These are phyloP conservation scores for Syzygium oleosum DNA, from an alignment of 345 rosid genomes.

Conservation along the genomic window DNA sequence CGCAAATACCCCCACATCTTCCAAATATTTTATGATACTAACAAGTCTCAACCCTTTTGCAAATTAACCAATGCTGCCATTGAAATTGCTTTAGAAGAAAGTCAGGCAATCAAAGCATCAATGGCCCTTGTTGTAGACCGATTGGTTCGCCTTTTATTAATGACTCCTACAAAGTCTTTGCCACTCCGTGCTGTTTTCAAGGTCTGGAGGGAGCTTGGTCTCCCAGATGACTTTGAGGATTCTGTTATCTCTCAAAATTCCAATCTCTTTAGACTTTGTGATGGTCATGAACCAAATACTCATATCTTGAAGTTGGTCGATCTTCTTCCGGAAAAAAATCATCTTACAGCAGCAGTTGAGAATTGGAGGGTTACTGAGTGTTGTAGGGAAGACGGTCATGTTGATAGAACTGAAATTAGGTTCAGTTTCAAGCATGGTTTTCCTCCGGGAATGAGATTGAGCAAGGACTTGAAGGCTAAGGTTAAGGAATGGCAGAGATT, in stretches of 20 bases:
- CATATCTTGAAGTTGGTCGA: constrained; percentile 56
- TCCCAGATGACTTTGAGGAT: constrained; percentile 92
- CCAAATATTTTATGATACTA: constrained; percentile 52
- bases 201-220: constrained; percentile 92
- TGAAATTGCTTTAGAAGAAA: constrained; percentile 47
- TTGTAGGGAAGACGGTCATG: constrained; percentile 40
- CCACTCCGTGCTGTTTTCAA: constrained; percentile 85
- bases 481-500: constrained; percentile 78
- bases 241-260: constrained; percentile 55
- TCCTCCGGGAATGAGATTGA: constrained; percentile 84
- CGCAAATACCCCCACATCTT: constrained; percentile 73
- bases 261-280: constrained; percentile 41
- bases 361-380: constrained; percentile 72
- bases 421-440: constrained; percentile 58
- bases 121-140: constrained; percentile 48
- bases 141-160: constrained; percentile 51
- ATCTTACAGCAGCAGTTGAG: constrained; percentile 59
- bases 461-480: constrained; percentile 62
- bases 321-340: constrained; percentile 7
- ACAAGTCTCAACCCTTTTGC: constrained; percentile 47
- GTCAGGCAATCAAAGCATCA: constrained; percentile 35
- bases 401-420: constrained; percentile 40
- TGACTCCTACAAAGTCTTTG: constrained; percentile 57
- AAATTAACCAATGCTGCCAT: constrained; percentile 49
- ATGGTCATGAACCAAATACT: constrained; percentile 60